phyloP scores from a whole-genome alignment of 345 rosid genomes.

The Turritis glabra region DNA sequence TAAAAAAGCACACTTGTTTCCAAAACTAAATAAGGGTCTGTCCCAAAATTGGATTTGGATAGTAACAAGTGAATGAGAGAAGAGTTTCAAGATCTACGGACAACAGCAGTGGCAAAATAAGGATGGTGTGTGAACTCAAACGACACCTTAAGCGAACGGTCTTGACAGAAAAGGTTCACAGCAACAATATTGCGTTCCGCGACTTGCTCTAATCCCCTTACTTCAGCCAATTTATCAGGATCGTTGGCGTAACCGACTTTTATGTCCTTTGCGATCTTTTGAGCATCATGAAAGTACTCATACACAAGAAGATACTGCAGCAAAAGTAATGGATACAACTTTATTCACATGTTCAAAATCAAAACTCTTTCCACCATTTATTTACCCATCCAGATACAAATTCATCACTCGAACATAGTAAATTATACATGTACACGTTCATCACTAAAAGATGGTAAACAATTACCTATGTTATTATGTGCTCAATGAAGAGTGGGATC shows the following conservation, averaged over 20 bases:
- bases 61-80: slow-evolving; percentile 2
- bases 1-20: background rate
- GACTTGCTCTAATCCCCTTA: slow-evolving; percentile 75
- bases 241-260: slow-evolving; percentile 69
- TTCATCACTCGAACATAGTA: background rate
- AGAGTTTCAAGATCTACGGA: slow-evolving; percentile 70
- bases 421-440: background rate
- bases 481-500: background rate
- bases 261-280: slow-evolving; percentile 75
- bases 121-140: slow-evolving; percentile 94
- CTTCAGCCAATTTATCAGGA: slow-evolving; percentile 72
- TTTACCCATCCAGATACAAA: background rate
- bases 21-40: background rate
- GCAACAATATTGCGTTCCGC: slow-evolving; percentile 93
- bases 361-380: background rate
- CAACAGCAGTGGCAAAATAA: slow-evolving; percentile 81
- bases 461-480: background rate
- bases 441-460: background rate
- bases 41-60: background rate
- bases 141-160: slow-evolving; percentile 80
- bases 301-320: slow-evolving; percentile 60
- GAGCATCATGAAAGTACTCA: slow-evolving; percentile 89
- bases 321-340: slow-evolving; percentile 16
- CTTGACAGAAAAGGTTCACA: slow-evolving; percentile 59
- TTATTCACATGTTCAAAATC: background rate